phyloP scores from a whole-genome alignment of 768 basidiomycete genomes.

The Galerina marginata region DNA sequence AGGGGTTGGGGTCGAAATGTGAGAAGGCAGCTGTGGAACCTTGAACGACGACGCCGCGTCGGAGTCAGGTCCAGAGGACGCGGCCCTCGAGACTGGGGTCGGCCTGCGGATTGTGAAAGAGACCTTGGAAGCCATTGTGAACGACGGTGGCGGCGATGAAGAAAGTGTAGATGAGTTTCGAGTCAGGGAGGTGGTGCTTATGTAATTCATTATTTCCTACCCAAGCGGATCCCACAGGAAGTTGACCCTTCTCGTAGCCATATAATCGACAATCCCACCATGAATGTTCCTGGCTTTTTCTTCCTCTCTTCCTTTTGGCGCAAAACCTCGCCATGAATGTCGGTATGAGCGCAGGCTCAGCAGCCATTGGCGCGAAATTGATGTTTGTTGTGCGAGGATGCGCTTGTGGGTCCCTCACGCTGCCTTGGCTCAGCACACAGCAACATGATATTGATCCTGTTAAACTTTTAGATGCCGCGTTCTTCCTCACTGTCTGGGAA shows the following conservation, averaged over 20 bases:
- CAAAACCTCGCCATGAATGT: neutral
- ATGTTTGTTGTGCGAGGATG: slow-evolving; percentile 13
- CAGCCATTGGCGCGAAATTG: slow-evolving; percentile 4
- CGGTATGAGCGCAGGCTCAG: neutral
- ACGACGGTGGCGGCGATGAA: neutral
- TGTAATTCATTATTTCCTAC: slow-evolving; percentile 1
- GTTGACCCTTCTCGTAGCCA: neutral
- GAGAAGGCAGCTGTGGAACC: slow-evolving; percentile 64
- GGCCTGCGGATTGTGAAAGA: slow-evolving; percentile 90
- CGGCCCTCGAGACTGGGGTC: slow-evolving; percentile 65
- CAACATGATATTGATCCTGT: neutral
- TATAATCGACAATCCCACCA: neutral
- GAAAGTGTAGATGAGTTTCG: neutral
- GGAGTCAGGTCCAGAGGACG: slow-evolving; percentile 69
- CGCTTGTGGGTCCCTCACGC: slow-evolving; percentile 9
- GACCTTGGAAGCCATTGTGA: slow-evolving; percentile 46
- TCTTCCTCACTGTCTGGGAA: slow-evolving; percentile 11
- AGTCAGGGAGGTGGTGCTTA: slow-evolving; percentile 1
- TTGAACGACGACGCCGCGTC: slow-evolving; percentile 59
- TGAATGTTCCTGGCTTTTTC: slow-evolving; percentile 5
- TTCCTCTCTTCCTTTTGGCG: neutral
- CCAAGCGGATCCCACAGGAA: neutral
- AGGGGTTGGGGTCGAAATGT: slow-evolving; percentile 44
- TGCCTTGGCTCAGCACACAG: neutral
- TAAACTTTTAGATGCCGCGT: slow-evolving; percentile 10